Base-by-base conservation (phyloP, 345 rosid species). In the Lepidium didymum region DNA sequence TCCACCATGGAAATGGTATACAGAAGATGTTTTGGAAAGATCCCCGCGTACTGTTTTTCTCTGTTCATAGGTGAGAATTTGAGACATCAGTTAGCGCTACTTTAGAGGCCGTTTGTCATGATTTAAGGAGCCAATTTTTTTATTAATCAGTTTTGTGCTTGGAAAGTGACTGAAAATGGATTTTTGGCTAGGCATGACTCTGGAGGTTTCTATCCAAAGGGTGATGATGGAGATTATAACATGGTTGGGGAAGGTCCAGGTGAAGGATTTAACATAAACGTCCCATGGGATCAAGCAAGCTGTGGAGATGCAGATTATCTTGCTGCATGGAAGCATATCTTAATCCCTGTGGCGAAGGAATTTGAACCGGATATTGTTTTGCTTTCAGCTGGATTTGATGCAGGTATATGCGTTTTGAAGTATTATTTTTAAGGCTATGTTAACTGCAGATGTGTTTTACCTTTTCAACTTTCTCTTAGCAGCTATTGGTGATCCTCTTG, bases 1-100 rank as follows among this genome's bases (percentile, higher is more conserved):
- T 91, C 58, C 99, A 93, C 75, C 97, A 93, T 25, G 99, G 99
- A 56, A 93, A 93, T 73, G 95, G 96, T 55, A 93, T 95, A 19
- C 96, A 93, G 76, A 91, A 88, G 80, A 79, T 79, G 76, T 94
- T 94, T 69, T 88, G 95, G 96, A 60, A 85, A 62, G 97, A 94
- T 75, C 85, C 97, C 71, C 92, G 85, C 34, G 97, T 91, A 43
- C 69, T 94, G 23, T 89, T 91, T 84, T 93, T 93, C 85, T 94
- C 97, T 64, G 97, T 94, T 63, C 99, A 94, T 73, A 94, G 98
- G 98, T 88, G 83, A 49, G 11, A 29, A 45, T 35, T 10, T 47
- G 29, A 40, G 8, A 36, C 65, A 21, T 49, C 15, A 35, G 51
- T 70, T 25, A 70, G 56, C 19, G 68, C 13, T 54, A 46, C 8